Percentiles rank a stretch among this genome's conserved stretches.
Conservation (phyloP, 2,329 filamentous ascomycete species). For the Penicillium janthinellum region DNA sequence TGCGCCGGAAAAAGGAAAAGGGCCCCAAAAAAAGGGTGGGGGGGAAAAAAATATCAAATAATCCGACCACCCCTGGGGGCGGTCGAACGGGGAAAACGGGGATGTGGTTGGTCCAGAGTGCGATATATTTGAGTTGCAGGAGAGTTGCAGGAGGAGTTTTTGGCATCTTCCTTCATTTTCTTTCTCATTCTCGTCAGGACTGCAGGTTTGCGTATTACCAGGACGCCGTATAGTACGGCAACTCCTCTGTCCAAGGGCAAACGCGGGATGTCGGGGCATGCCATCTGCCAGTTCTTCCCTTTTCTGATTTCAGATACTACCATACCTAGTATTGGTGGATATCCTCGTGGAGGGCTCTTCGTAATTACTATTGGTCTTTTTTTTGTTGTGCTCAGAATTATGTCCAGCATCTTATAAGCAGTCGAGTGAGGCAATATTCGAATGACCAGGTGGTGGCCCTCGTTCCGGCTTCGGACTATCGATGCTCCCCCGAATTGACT, state of each 20-base stretch:
- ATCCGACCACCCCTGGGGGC: constrained; percentile 20
- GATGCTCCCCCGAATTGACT: not conserved
- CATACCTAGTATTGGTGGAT: not conserved
- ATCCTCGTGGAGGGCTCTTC: not conserved
- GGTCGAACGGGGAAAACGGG: constrained; percentile 28
- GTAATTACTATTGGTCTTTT: not conserved
- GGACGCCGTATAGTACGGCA: constrained; percentile 20
- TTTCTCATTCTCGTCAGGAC: not conserved
- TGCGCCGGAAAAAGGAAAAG: constrained; percentile 10
- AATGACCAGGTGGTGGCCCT: not conserved
- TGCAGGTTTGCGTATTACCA: constrained; percentile 23
- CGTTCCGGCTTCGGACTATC: not conserved
- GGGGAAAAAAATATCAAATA: constrained; percentile 7
- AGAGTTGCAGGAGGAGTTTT: constrained; percentile 27
- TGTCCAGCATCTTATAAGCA: not conserved
- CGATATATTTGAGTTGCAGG: constrained; percentile 17
- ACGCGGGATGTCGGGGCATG: constrained; percentile 10
- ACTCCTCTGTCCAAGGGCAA: constrained; percentile 7
- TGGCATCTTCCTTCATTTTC: constrained; percentile 21
- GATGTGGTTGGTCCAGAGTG: constrained; percentile 32
- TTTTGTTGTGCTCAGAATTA: not conserved
- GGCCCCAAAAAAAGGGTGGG: constrained; percentile 12
- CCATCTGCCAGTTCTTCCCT: not conserved
- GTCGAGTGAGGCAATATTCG: not conserved
- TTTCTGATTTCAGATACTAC: not conserved